phyloP scores from a whole-genome alignment of 345 rosid genomes.

The Populus davidiana region DNA sequence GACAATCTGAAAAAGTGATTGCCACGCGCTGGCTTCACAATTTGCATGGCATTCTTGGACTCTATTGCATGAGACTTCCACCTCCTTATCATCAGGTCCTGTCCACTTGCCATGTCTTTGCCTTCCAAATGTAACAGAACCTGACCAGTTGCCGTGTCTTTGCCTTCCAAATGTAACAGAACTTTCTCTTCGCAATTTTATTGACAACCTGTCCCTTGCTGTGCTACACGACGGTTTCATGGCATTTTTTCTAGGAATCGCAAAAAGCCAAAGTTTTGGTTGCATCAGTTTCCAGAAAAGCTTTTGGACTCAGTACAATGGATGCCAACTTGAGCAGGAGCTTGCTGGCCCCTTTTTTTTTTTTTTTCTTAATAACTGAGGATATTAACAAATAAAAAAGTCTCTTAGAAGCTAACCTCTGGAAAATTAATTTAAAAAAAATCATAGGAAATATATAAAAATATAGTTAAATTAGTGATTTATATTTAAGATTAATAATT shows the following conservation, averaged over 20 bases:
- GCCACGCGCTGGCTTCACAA: slow-evolving; percentile 29
- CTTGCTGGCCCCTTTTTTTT: too few species aligned
- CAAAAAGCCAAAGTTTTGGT: not conserved
- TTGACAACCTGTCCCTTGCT: not conserved
- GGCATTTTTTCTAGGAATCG: not conserved
- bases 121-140: not conserved
- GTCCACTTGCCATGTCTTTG: not conserved
- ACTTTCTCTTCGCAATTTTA: not conserved
- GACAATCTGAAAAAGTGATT: not conserved
- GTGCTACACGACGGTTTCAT: too few species aligned
- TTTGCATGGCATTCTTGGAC: slow-evolving; percentile 27
- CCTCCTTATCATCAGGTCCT: not conserved
- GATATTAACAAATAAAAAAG: too few species aligned
- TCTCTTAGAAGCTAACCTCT: too few species aligned
- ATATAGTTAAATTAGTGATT: too few species aligned
- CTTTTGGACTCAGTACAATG: not conserved
- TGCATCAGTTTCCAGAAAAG: not conserved
- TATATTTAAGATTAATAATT: too few species aligned
- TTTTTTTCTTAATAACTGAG: too few species aligned
- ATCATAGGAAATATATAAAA: too few species aligned
- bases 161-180: not conserved
- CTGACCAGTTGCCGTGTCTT: not conserved
- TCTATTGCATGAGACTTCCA: slow-evolving; percentile 1
- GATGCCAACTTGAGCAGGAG: not conserved
- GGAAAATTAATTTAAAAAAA: too few species aligned